These are phyloP conservation scores for Cytospora mali DNA, from an alignment of 2,329 filamentous ascomycete species.

Conservation along the genomic window DNA sequence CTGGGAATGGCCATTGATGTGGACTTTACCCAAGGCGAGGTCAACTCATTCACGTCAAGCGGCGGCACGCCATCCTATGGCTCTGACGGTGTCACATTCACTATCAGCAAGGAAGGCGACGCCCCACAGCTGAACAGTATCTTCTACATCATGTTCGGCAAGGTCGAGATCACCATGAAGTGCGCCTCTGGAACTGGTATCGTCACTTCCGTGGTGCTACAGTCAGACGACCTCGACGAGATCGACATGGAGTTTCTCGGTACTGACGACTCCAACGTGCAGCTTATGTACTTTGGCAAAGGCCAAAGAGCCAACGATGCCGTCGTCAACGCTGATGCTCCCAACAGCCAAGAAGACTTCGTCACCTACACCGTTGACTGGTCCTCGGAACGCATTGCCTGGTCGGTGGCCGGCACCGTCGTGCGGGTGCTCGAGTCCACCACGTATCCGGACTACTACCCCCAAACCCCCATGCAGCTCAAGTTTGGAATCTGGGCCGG, in stretches of 20 bases:
- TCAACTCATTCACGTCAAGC: constrained; percentile 74
- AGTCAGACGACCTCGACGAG: constrained; percentile 91
- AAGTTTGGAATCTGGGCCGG: constrained; percentile 92
- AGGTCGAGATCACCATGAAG: constrained; percentile 82
- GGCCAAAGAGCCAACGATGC: constrained; percentile 88
- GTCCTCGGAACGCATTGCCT: constrained; percentile 82
- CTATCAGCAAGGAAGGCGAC: constrained; percentile 76
- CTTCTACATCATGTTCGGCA: constrained; percentile 99
- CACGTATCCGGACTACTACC: constrained; percentile 79
- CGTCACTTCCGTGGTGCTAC: constrained; percentile 87
- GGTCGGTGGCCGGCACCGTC: constrained; percentile 78
- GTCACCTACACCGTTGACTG: constrained; percentile 92
- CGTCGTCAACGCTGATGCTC: constrained; percentile 74
- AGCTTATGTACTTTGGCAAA: constrained; percentile 97
- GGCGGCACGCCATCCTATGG: constrained; percentile 73
- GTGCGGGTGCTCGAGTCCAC: constrained; percentile 73
- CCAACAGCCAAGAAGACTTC: constrained; percentile 71
- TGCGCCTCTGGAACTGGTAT: constrained; percentile 87
- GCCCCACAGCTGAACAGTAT: constrained; percentile 83
- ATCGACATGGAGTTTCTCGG: constrained; percentile 98
- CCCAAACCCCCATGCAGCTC: constrained; percentile 93
- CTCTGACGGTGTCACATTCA: constrained; percentile 78
- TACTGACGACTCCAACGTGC: constrained; percentile 73
- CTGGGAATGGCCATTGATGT: constrained; percentile 80
- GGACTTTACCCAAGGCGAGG: constrained; percentile 78